phyloP scores from a whole-genome alignment of 768 basidiomycete species.

The Suillus fuscotomentosus region DNA sequence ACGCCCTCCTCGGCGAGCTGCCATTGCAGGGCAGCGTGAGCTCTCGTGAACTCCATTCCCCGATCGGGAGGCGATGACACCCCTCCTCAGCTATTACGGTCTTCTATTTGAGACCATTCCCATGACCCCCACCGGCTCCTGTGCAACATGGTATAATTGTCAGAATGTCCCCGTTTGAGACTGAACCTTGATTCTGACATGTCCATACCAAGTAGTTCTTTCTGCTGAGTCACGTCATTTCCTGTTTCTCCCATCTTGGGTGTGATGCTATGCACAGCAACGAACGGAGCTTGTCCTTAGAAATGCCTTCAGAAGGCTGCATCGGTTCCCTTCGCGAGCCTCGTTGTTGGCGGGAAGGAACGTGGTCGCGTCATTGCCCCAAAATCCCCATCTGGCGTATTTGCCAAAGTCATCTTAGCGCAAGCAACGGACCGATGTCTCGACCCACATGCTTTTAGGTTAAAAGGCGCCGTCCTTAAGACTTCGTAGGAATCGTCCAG shows the following conservation, averaged over 20 bases:
- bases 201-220: conserved; percentile 1
- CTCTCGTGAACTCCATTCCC: background rate
- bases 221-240: background rate
- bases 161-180: background rate
- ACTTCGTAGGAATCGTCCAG: background rate
- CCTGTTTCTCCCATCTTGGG: background rate
- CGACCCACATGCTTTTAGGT: conserved; percentile 3
- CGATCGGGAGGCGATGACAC: conserved; percentile 1
- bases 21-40: conserved; percentile 5
- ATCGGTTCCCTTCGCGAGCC: background rate
- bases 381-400: conserved; percentile 2
- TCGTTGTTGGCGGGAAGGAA: conserved; percentile 1
- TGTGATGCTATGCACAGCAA: background rate
- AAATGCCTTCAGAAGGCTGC: background rate
- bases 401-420: background rate
- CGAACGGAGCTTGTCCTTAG: background rate
- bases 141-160: background rate
- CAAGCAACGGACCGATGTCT: background rate
- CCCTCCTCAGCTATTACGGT: background rate
- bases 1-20: conserved; percentile 6
- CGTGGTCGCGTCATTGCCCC: background rate
- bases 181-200: conserved; percentile 5
- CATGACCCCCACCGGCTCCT: conserved; percentile 1
- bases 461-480: background rate
- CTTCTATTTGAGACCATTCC: conserved; percentile 1